Base-by-base conservation (phyloP, 2,329 filamentous ascomycete species). In the Cryphonectria naterciae region DNA sequence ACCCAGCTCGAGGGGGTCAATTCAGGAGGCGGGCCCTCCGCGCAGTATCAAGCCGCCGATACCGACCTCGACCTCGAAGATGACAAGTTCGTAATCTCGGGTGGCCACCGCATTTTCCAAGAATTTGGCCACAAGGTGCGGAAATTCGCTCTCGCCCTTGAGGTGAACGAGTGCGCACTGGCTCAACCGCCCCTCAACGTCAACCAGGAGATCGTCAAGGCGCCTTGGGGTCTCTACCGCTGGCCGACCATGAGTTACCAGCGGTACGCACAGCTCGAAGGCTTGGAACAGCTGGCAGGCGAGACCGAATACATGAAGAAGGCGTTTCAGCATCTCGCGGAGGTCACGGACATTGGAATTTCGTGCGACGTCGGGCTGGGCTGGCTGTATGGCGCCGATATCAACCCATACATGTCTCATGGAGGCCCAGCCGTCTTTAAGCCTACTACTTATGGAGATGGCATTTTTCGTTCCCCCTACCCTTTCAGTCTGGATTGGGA, bases 361-460 rank as follows among this genome's bases (percentile, higher is more conserved):
- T 92, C 88, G 25, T 85, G 92, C 56, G 89, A 92, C 76, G 89
- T 86, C 69, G 90, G 91, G 13, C 82, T 93, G 52, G 91, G 91
- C 15, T 93, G 89, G 84, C 83, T 93, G 15, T 81, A 82, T 63
- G 90, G 90, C 0, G 88, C 90, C 1, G 89, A 92, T 32, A 66
- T 66, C 28, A 73, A 74, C 43, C 67, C 28, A 11, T 37, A 68
- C 28, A 66, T n/a, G 56, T 56, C 61, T 32, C 46, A 41, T 10
- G 43, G 37, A 22, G 56, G 35, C 11, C 70, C 70, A 11, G 28
- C 72, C 25, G 70, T 73, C n/a, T 73, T 73, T 58, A 60, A 43
- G 19, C 68, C 72, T 15, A 46, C 39, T 11, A 37, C 15, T n/a
- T 72, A 70, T 39, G 68, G 65, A 2, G 43, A 17, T 49, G 61